Evolutionary conservation across 805 yeast genomes (phyloP), one percentile per base, ranked within the genome.

Genomic region (Citeromyces matritensis): DNA sequence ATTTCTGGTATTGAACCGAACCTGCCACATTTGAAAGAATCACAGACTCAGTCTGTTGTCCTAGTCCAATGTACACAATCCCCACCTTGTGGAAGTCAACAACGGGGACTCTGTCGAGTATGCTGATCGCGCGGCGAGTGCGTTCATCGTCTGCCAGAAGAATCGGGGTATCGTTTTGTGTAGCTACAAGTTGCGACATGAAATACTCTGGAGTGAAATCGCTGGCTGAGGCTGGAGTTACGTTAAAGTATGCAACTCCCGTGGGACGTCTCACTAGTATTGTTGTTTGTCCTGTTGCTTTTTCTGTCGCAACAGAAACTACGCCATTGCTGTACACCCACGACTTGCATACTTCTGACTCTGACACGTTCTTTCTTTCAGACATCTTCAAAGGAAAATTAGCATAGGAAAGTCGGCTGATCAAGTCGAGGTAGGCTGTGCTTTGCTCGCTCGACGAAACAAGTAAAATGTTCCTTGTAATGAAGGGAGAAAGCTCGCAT

Each of bases 51-150:
- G 56, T 54, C 2, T 47, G 46, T 47, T 84, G 95, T 7, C 69
- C 68, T 1, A 70, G 73, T 0, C 73, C 88, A 40, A 83, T 69
- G 46, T 83, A 84, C 13, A 84, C 43, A 13, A 84, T 56, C 1
- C 95, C 95, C 26, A 79, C 66, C 46, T 83, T 84, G 48, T 76
- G 83, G 41, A 75, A 76, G 29, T 76, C 80, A 4, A 79, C 78
- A 5, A 76, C 73, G 0, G 95, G 93, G 1, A 80, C 71, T 11
- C 85, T 54, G 42, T 83, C 94, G 36, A 84, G 58, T 11, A 73
- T 61, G 5, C 64, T 48, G 12, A 84, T 45, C 0, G 86, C 80
- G 21, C 80, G 58, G 2, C 45, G 41, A 10, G 61, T 49, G 45
- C 59, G 38, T 10, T 60, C 38, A 49, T 63, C 45, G 4, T 28